Evolutionary conservation across 1,284 basidiomycete species (phyloP), one percentile per base, ranked within the genome.

Genomic region (Puccinia hordei): DNA sequence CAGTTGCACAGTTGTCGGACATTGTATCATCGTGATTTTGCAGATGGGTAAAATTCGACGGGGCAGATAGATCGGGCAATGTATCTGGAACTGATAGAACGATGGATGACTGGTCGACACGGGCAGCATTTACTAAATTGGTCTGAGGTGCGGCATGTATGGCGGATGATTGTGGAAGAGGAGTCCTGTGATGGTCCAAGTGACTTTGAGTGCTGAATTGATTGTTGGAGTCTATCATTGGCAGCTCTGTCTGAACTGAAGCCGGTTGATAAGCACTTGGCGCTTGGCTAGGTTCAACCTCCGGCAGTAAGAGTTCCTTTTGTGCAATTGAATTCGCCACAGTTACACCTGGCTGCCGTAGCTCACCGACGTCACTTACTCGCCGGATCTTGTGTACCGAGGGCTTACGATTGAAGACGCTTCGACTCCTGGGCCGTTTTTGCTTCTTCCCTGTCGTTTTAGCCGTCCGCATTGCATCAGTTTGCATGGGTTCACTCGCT

Each of bases 341-440:
- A 51, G 30, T 41, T 30, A 41, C 17, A n/a, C 63, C 49, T 30
- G 24, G n/a, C 63, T 44, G 49, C 46, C 63, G 66, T n/a, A 59
- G n/a, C 17, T 80, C 78, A 53, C 78, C 66, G 13, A 57, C 59
- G 65, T 80, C 69, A 55, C 69, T 80, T n/a, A 80, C 69, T 17
- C 78, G 38, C n/a, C 69, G 68, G 19, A 80, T 33, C 49, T 80
- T 80, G 69, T 53, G 53, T 9, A 46, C 53, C 17, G 49, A 55
- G 22, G 78, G 41, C 22, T 65, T 49, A 19, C 68, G 46, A 24
- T 61, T 53, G 66, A 69, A 24, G 17, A 61, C 41, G 30, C 78
- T 80, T 41, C 69, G 53, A 46, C 78, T 80, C 19, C 78, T 22
- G 19, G 69, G 30, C 51, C 78, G 68, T 35, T 80, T 80, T 38